Conservation (phyloP, 768 basidiomycete genomes). For the Boletellus emodensis region DNA sequence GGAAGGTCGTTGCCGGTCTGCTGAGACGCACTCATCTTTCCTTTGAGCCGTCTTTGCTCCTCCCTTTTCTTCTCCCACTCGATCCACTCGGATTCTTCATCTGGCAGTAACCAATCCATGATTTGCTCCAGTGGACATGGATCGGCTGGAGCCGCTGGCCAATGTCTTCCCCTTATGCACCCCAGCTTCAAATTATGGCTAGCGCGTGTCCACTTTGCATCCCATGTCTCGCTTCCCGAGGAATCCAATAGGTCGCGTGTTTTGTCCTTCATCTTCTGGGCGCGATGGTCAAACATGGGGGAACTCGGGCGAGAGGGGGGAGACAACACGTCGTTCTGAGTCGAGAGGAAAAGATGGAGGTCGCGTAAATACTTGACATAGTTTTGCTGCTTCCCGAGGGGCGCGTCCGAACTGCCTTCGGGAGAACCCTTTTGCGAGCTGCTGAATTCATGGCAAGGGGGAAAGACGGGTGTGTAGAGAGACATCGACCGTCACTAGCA, state of each 20-base stretch:
- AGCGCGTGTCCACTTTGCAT: slow-evolving; percentile 47
- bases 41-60: slow-evolving; percentile 15
- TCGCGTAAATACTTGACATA: slow-evolving; percentile 29
- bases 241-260: slow-evolving; percentile 34
- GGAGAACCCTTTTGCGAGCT: slow-evolving; percentile 6
- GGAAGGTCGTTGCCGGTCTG: neutral
- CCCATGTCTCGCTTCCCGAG: slow-evolving; percentile 37
- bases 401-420: neutral
- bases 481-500: slow-evolving; percentile 22
- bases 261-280: slow-evolving; percentile 30
- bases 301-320: slow-evolving; percentile 35
- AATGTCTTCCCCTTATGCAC: slow-evolving; percentile 35
- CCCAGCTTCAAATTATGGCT: slow-evolving; percentile 38
- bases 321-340: slow-evolving; percentile 30
- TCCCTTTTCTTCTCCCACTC: slow-evolving; percentile 39
- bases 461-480: slow-evolving; percentile 34
- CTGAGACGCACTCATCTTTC: slow-evolving; percentile 13
- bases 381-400: slow-evolving; percentile 10
- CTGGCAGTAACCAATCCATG: slow-evolving; percentile 37
- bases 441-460: slow-evolving; percentile 15
- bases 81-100: slow-evolving; percentile 48
- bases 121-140: slow-evolving; percentile 19
- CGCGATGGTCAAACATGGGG: slow-evolving; percentile 26
- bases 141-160: slow-evolving; percentile 24
- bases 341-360: slow-evolving; percentile 31